Percentiles rank a stretch among this genome's conserved stretches.
Evolutionary conservation across 2,329 filamentous ascomycete species (phyloP).

Genomic region (Phaeophleospora eucalypticola): DNA sequence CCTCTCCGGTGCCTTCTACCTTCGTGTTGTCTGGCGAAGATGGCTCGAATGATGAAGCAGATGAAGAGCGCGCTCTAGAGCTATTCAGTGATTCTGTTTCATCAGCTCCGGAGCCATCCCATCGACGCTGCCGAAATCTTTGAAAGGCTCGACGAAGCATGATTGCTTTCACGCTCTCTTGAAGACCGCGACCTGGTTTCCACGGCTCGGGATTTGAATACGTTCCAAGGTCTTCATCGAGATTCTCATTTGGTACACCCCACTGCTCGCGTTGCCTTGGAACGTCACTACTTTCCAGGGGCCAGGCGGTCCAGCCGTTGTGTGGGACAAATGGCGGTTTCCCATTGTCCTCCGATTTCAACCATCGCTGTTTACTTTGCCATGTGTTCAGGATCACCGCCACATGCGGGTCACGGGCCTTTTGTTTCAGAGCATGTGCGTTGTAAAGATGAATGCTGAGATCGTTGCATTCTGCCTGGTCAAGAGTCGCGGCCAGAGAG

Average conservation of each 20-base stretch:
- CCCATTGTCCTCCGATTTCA: constrained; percentile 30
- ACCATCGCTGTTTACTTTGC: constrained; percentile 41
- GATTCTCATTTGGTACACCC: constrained; percentile 30
- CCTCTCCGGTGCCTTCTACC: neutral
- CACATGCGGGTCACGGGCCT: constrained; percentile 25
- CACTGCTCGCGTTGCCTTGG: constrained; percentile 55
- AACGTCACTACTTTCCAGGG: constrained; percentile 59
- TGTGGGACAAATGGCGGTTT: constrained; percentile 42
- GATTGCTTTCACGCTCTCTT: constrained; percentile 65
- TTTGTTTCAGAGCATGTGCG: constrained; percentile 62
- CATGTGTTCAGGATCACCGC: constrained; percentile 23
- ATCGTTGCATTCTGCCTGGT: constrained; percentile 61
- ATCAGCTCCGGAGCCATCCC: too few relatives aligned
- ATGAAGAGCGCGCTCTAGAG: neutral
- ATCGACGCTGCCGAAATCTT: constrained; percentile 30
- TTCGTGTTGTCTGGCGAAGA: neutral
- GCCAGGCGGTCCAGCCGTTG: constrained; percentile 80
- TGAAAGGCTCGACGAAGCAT: constrained; percentile 66
- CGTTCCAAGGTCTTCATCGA: constrained; percentile 13
- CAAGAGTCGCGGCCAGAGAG: constrained; percentile 59
- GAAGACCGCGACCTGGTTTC: constrained; percentile 58
- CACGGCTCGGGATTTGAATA: constrained; percentile 20
- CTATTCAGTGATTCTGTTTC: too few relatives aligned
- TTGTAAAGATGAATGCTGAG: constrained; percentile 76
- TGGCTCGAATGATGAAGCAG: neutral